These are phyloP conservation scores for Claviceps purpurea DNA, from an alignment of 2,329 filamentous ascomycete species.

Conservation along the genomic window DNA sequence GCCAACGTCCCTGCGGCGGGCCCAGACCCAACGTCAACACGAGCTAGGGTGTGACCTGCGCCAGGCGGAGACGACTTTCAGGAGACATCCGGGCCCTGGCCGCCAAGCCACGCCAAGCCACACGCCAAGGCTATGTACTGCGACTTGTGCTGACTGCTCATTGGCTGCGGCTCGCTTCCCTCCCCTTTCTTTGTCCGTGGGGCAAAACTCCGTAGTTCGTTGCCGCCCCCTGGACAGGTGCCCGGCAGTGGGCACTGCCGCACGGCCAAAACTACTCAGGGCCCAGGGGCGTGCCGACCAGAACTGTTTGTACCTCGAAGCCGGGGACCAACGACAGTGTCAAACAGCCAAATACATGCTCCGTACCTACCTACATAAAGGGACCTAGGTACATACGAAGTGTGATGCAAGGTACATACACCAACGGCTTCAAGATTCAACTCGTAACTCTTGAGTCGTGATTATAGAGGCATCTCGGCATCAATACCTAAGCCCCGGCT, in stretches of 20 bases:
- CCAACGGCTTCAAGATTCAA: neutral
- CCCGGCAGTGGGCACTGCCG: too few relatives aligned
- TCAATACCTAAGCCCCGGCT: neutral
- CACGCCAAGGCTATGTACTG: neutral
- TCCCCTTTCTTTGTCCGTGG: neutral
- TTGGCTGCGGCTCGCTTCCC: neutral
- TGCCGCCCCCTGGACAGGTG: too few relatives aligned
- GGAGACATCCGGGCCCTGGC: neutral
- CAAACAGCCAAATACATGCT: too few relatives aligned
- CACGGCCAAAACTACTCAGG: too few relatives aligned
- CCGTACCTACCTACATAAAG: too few relatives aligned
- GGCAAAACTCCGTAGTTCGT: too few relatives aligned
- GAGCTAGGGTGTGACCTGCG: constrained; percentile 2
- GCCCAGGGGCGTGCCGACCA: too few relatives aligned
- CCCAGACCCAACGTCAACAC: constrained; percentile 2
- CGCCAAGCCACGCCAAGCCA: neutral
- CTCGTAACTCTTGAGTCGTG: neutral
- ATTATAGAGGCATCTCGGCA: neutral
- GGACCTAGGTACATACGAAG: too few relatives aligned
- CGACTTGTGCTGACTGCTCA: neutral
- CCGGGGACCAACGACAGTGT: too few relatives aligned
- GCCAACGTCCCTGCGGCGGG: neutral
- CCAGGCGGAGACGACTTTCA: neutral
- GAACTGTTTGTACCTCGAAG: too few relatives aligned
- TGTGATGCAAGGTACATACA: too few relatives aligned